phyloP scores from a whole-genome alignment of 306 rosid species.

The Erythrophleum fordii region DNA sequence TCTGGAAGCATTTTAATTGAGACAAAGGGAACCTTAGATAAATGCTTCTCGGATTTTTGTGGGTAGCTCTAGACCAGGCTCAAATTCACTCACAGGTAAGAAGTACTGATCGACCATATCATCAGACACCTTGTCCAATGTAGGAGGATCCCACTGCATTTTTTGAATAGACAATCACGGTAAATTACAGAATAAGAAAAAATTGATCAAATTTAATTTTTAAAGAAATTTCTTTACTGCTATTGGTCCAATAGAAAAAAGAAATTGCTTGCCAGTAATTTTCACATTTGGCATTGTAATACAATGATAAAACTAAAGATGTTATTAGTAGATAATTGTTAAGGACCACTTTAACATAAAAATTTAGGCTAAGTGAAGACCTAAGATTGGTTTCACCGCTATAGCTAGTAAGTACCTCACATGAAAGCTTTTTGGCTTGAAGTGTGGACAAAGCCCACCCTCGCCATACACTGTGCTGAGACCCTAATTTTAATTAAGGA shows the following conservation, averaged over 20 bases:
- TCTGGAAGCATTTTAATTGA: background rate
- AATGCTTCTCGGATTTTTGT: slow-evolving; percentile 77
- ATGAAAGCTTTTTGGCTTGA: no score
- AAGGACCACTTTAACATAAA: no score
- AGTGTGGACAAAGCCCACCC: no score
- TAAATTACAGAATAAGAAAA: background rate
- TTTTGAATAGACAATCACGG: slow-evolving; percentile 17
- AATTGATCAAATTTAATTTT: background rate
- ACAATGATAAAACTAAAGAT: background rate
- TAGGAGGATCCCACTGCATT: slow-evolving; percentile 98
- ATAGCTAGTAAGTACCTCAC: no score
- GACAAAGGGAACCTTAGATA: slow-evolving; percentile 35
- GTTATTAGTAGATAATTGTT: background rate
- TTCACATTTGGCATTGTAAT: background rate
- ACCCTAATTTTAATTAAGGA: no score
- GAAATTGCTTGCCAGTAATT: background rate
- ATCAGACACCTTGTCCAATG: slow-evolving; percentile 71
- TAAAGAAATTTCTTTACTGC: background rate
- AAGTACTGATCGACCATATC: slow-evolving; percentile 90
- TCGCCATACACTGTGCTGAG: no score
- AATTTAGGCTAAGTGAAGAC: no score
- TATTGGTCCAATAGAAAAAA: background rate
- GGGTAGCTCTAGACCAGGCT: slow-evolving; percentile 80
- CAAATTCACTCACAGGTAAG: slow-evolving; percentile 60
- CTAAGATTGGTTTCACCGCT: no score